phyloP scores from a whole-genome alignment of 805 yeast genomes.

The Candida nonsorbophila region DNA sequence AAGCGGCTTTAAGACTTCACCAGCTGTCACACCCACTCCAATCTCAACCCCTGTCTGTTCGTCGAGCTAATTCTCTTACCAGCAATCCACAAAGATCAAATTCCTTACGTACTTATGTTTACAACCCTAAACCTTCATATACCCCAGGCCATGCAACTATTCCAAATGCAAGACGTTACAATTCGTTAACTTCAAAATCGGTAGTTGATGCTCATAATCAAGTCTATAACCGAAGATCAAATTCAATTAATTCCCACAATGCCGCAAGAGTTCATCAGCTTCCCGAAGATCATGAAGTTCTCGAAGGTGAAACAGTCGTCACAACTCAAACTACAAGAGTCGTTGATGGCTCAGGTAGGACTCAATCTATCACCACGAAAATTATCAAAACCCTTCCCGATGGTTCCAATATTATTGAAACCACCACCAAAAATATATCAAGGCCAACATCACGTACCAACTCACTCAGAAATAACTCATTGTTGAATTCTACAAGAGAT shows the following conservation, averaged over 20 bases:
- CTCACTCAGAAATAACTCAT: conserved; percentile 19
- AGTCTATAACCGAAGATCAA: conserved; percentile 2
- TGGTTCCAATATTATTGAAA: conserved; percentile 39
- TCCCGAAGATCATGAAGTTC: conserved; percentile 6
- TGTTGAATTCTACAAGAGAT: conserved; percentile 9
- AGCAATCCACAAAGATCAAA: conserved; percentile 15
- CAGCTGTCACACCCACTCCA: conserved; percentile 10
- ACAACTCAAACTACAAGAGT: conserved; percentile 41
- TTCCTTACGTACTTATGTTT: conserved; percentile 30
- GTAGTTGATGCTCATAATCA: conserved; percentile 1
- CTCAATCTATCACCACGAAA: conserved; percentile 34
- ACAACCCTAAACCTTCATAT: conserved; percentile 36
- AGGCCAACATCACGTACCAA: conserved; percentile 28
- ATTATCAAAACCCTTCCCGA: conserved; percentile 33
- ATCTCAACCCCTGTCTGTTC: conserved; percentile 3
- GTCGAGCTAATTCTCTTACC: conserved; percentile 2
- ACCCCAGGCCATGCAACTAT: conserved; percentile 21
- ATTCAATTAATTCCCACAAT: conserved; percentile 9
- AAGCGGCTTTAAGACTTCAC: conserved; percentile 35
- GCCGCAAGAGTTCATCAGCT: background rate
- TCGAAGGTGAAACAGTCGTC: conserved; percentile 19
- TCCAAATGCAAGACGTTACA: conserved; percentile 13
- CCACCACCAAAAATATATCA: conserved; percentile 36
- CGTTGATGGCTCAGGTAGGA: conserved; percentile 34
- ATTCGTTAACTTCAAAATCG: conserved; percentile 12